Evolutionary conservation across 2,329 filamentous ascomycete genomes (phyloP).

Genomic region (Dothistroma pini): DNA sequence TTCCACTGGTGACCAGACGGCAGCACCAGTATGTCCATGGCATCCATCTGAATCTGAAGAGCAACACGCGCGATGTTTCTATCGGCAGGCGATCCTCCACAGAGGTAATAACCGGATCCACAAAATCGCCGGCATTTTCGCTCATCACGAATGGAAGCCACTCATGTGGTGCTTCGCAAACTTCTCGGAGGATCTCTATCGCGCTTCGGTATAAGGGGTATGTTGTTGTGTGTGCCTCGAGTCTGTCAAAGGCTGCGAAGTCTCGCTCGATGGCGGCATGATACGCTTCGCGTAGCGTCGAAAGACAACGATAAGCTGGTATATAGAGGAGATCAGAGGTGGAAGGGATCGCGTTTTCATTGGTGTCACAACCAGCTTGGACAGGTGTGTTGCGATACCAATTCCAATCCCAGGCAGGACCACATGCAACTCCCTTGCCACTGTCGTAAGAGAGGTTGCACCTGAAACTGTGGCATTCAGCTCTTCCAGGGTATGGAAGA

Average conservation of each 20-base stretch:
- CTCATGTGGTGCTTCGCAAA: neutral
- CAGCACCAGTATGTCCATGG: neutral
- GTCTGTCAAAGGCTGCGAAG: neutral
- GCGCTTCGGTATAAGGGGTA: neutral
- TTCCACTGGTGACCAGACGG: neutral
- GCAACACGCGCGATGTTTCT: neutral
- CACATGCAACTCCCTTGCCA: no score
- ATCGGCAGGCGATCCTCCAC: neutral
- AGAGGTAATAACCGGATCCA: neutral
- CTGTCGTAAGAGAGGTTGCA: no score
- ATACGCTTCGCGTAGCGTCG: neutral
- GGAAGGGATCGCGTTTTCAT: no score
- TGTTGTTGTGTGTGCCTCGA: neutral
- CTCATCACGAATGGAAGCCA: neutral
- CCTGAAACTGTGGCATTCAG: neutral
- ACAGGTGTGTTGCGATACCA: no score
- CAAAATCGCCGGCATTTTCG: neutral
- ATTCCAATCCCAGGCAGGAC: no score
- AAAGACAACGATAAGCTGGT: neutral
- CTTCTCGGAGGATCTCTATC: neutral
- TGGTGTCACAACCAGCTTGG: no score
- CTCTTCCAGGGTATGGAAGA: neutral
- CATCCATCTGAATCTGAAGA: neutral
- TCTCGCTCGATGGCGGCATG: neutral
- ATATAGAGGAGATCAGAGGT: neutral